A percentile compares a stretch with the other conserved stretches of the same genome.
These are phyloP conservation scores for Coniochaeta sp. DNA, from an alignment of 2,329 filamentous ascomycete species.

Conservation along the genomic window DNA sequence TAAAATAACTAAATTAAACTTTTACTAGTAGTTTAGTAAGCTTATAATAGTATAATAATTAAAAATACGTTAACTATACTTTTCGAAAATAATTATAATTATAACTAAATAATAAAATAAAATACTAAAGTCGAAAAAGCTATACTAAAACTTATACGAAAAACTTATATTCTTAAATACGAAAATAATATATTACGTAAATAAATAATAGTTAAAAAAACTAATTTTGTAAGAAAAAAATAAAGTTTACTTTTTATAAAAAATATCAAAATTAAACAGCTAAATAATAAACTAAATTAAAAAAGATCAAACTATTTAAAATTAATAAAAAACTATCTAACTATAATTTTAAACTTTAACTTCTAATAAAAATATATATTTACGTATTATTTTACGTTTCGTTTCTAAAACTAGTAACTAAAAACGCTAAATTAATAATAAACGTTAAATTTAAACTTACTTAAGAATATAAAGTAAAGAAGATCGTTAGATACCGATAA, in stretches of 20 bases:
- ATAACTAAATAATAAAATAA: background rate
- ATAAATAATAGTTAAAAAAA: background rate
- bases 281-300: background rate
- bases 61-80: background rate
- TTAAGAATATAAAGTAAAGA: background rate
- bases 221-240: background rate
- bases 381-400: background rate
- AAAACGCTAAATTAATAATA: background rate
- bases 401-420: background rate
- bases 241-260: background rate
- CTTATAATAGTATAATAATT: background rate
- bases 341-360: background rate
- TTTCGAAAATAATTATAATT: background rate
- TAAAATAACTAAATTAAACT: slow-evolving; percentile 5
- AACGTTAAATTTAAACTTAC: background rate
- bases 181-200: background rate
- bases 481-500: background rate
- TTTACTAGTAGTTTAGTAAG: background rate
- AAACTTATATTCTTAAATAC: background rate
- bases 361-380: background rate
- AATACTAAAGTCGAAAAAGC: background rate
- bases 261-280: background rate
- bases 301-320: background rate
- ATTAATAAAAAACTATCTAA: background rate
- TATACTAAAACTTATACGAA: background rate